These are phyloP conservation scores for Torulaspora gathmanii DNA, from an alignment of 805 yeast genomes.

Conservation along the genomic window DNA sequence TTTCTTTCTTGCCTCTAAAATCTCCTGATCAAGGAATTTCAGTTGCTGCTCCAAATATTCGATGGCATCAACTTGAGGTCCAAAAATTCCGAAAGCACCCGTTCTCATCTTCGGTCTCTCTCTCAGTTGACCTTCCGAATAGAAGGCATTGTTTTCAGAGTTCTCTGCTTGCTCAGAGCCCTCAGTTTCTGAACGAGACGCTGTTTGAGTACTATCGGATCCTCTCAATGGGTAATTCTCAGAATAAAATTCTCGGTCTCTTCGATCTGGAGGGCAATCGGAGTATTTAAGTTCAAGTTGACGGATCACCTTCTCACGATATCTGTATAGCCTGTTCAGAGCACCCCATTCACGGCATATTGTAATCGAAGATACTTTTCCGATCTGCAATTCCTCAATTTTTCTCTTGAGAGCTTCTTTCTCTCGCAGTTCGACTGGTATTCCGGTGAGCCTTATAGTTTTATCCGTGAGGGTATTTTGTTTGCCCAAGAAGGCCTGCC, in stretches of 20 bases:
- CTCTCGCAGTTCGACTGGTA: constrained; percentile 74
- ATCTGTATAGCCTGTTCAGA: constrained; percentile 59
- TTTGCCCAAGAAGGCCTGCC: constrained; percentile 77
- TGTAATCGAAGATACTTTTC: constrained; percentile 69
- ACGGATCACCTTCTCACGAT: constrained; percentile 50
- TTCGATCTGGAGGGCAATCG: constrained; percentile 30
- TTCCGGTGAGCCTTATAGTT: constrained; percentile 82
- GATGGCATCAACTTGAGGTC: constrained; percentile 74
- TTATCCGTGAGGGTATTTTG: constrained; percentile 89
- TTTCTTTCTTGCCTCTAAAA: constrained; percentile 55
- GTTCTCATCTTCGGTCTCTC: constrained; percentile 59
- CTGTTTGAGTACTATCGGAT: constrained; percentile 5
- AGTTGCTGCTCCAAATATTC: constrained; percentile 67
- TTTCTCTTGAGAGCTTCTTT: constrained; percentile 67
- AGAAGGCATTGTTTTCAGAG: constrained; percentile 19
- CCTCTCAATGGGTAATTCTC: constrained; percentile 27
- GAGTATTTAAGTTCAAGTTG: constrained; percentile 53
- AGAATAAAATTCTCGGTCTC: constrained; percentile 20
- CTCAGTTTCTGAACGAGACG: background rate
- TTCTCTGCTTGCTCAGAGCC: constrained; percentile 6
- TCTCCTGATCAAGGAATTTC: constrained; percentile 65
- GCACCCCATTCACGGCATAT: constrained; percentile 85
- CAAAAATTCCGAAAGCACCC: constrained; percentile 60
- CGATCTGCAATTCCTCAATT: constrained; percentile 73
- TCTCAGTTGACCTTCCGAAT: constrained; percentile 29